phyloP scores from a whole-genome alignment of 148 eudicot genomes.

The Cornus florida region DNA sequence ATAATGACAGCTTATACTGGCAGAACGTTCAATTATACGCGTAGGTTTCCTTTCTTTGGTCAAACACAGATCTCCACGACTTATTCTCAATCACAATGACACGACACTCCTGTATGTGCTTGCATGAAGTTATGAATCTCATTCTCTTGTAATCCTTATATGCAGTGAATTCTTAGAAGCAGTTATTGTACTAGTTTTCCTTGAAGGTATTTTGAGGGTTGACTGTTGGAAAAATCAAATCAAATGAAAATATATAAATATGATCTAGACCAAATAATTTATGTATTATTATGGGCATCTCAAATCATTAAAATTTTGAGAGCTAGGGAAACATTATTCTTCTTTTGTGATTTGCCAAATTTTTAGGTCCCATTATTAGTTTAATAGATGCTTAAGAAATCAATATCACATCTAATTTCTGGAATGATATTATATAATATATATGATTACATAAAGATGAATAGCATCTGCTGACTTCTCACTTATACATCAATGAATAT shows the following conservation, averaged over 20 bases:
- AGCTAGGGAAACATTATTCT: not conserved
- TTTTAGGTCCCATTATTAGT: not conserved
- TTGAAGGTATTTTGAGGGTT: not conserved
- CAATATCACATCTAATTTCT: not conserved
- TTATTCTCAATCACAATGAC: not conserved
- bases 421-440: not conserved
- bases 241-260: no score
- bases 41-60: conserved; percentile 50
- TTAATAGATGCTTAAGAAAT: not conserved
- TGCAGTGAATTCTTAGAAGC: not conserved
- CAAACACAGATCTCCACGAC: conserved; percentile 1
- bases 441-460: not conserved
- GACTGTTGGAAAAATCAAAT: not conserved
- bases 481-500: not conserved
- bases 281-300: not conserved
- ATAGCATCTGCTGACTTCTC: not conserved
- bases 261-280: not conserved
- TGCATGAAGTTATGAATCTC: not conserved
- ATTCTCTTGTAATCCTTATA: not conserved
- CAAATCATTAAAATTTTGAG: not conserved
- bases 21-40: conserved; percentile 95
- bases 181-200: not conserved
- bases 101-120: not conserved
- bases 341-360: not conserved
- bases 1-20: conserved; percentile 93